Conservation (phyloP, 176 grass and related monocot genomes). For the Eragrostis curvula region DNA sequence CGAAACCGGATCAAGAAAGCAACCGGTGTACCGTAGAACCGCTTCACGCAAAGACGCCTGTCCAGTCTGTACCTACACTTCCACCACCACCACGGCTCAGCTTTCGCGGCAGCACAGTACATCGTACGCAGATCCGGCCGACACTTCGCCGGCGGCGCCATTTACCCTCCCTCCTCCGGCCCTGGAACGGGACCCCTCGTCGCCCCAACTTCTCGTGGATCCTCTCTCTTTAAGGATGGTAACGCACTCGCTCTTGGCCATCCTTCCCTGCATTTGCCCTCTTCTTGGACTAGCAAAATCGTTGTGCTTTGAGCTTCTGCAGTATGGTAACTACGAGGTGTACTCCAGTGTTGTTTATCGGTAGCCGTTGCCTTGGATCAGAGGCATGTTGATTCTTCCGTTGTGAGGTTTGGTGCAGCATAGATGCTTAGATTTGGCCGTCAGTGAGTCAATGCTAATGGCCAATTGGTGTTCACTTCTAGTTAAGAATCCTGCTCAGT, state of each 20-base stretch:
- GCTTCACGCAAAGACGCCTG: neutral
- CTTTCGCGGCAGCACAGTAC: conserved; percentile 16
- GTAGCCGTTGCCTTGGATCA: neutral
- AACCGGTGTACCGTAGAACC: neutral
- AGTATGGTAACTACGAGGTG: neutral
- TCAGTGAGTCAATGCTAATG: neutral
- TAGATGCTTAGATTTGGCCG: neutral
- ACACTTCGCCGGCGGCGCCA: conserved; percentile 21
- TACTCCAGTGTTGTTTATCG: neutral
- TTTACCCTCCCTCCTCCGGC: neutral
- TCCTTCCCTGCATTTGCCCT: neutral
- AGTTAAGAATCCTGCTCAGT: neutral
- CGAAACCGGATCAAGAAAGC: neutral
- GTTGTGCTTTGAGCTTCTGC: neutral
- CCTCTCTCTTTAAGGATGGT: conserved; percentile 34
- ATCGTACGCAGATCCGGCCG: conserved; percentile 43
- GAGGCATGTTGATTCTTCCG: neutral
- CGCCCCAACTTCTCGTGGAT: neutral
- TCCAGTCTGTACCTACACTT: neutral
- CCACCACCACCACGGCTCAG: neutral
- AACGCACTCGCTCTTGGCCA: neutral
- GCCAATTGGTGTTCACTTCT: neutral
- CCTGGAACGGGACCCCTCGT: neutral
- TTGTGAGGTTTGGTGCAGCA: neutral
- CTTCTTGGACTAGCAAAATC: neutral